Evolutionary conservation across 2,329 filamentous ascomycete genomes (phyloP).

Genomic region (Didymella glomerata): DNA sequence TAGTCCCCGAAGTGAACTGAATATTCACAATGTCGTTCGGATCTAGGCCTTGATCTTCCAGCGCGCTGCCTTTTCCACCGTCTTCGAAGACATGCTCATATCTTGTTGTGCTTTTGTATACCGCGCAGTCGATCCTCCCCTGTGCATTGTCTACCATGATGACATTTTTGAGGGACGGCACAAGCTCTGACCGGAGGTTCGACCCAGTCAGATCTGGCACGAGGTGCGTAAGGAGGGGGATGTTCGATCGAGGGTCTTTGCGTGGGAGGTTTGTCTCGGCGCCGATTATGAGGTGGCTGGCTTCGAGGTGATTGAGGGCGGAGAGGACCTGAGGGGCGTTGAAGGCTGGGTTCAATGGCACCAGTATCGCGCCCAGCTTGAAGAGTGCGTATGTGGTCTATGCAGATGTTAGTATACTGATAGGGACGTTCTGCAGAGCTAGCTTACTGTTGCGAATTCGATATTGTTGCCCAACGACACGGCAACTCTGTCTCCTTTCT

Average conservation of each 20-base stretch:
- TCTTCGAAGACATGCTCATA: conserved; percentile 59
- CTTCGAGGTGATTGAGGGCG: conserved; percentile 78
- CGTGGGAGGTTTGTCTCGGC: conserved; percentile 83
- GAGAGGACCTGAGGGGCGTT: conserved; percentile 79
- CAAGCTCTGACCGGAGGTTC: conserved; percentile 61
- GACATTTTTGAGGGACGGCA: conserved; percentile 75
- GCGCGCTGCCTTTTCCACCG: conserved; percentile 47
- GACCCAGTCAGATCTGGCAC: conserved; percentile 57
- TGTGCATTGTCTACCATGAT: conserved; percentile 81
- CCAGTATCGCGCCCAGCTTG: conserved; percentile 92
- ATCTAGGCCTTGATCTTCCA: conserved; percentile 61
- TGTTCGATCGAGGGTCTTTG: conserved; percentile 68
- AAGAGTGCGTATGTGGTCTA: conserved; percentile 81
- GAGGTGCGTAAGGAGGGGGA: conserved; percentile 64
- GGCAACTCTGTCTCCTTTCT: conserved; percentile 84
- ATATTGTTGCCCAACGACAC: conserved; percentile 85
- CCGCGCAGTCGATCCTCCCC: conserved; percentile 59
- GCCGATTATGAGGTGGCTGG: conserved; percentile 80
- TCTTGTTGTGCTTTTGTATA: conserved; percentile 49
- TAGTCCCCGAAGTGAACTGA: conserved; percentile 97
- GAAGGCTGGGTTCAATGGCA: conserved; percentile 93
- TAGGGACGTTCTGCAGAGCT: background rate
- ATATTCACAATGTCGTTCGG: conserved; percentile 86
- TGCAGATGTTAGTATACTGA: conserved; percentile 30
- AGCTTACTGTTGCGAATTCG: conserved; percentile 77